Evolutionary conservation across 306 rosid species (phyloP), one percentile per base, ranked within the genome.

Genomic region (Dryas drummondii): DNA sequence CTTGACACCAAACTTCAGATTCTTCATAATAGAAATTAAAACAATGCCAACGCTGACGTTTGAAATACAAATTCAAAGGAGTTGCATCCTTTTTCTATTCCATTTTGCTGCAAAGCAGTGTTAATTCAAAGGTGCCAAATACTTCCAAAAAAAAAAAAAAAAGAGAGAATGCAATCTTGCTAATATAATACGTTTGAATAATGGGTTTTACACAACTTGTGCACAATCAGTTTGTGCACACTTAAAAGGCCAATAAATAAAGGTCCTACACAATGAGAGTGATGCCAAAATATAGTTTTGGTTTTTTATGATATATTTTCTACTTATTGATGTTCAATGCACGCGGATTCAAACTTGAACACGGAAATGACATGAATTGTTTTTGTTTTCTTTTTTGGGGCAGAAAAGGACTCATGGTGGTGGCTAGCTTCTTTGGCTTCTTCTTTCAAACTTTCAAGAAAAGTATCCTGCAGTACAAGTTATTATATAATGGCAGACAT

Each of bases 321-420:
- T 51, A 65, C 37, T 63, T 44, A 41, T 40, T 41, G 40, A 63
- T 14, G 49, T 7, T 15, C 7, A 45, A 2, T 40, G 12, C 59
- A 68, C 73, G 48, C 60, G 48, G 73, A 12, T 68, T 68, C 73
- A 68, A 32, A 52, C n/a, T 15, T 15, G 17, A 32, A 32, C 37
- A 32, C 37, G 37, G 37, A 32, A 32, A 32, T 32, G 37, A 0
- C 37, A 32, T 32, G 37, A 32, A 32, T 32, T 32, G 37, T 32
- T 32, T 32, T 32, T 32, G 37, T 32, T 32, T 32, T 32, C 37
- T 32, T 32, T 32, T 1, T 1, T 32, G 37, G 0, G 56, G 56
- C 17, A 52, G n/a, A 14, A 14, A 16, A 52, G 11, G 14, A 14
- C 2, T 14, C 15, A 52, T 5, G 6, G 9, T 15, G 56, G 56